Base-by-base conservation (phyloP, 106 monocot genomes). In the Acorus calamus region DNA sequence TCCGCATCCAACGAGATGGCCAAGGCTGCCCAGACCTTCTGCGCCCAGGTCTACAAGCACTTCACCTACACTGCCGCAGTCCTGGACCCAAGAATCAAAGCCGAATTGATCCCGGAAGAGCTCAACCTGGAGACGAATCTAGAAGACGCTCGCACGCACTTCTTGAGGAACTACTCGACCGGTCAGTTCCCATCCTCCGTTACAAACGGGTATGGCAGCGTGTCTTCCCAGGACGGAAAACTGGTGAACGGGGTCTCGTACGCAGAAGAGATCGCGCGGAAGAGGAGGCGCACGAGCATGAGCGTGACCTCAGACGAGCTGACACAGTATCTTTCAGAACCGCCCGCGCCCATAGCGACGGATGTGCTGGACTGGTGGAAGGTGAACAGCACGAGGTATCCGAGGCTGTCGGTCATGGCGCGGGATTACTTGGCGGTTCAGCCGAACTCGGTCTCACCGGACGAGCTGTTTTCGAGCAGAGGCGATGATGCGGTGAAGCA, bases 311-410 rank as follows among this genome's bases (percentile, higher is more conserved):
- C 81, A 0, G 89, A 94, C 47, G 89, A 89, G 74, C 79, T 94
- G 2, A 72, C 89, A 1, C 89, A 89, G 50, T 94, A 86, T 69
- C 14, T 94, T n/a, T 62, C 77, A 2, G 93, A 94, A 53, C 86
- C 89, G 5, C 86, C 79, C 7, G 77, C 73, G 44, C 83, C 83
- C 0, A 77, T 94, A 11, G 63, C 93, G 2, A 73, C 81, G 0
- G 81, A 94, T 65, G 76, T 79, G 4, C 62, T 94, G 7, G 86
- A 89, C 42, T 94, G 93, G 93, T 94, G 93, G 93, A 89, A 74
- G 65, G 76, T 66, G 4, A 89, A 94, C 44, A 61, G 74, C 42
- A 47, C 79, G 8, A 70, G 93, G 3, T 94, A 89, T 55, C 93
- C 89, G 3, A 63, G 81, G 14, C 86, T 94, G 3, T 89, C 93